phyloP scores from a whole-genome alignment of 768 basidiomycete species.

The Leucosporidium creatinivorum region DNA sequence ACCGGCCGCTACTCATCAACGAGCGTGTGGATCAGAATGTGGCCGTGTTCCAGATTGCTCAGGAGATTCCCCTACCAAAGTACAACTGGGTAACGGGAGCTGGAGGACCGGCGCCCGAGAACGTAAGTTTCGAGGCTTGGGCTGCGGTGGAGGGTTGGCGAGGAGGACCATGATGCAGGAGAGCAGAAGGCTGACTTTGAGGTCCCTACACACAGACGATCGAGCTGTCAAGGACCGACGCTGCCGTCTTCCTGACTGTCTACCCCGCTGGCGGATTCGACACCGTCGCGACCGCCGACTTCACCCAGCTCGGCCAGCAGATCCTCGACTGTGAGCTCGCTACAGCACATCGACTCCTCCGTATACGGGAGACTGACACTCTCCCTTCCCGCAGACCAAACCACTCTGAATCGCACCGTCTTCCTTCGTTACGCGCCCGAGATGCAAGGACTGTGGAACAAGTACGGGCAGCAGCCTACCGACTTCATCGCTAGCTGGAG shows the following conservation, averaged over 20 bases:
- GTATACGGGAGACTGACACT: background rate
- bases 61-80: conserved; percentile 34
- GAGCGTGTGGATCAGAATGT: conserved; percentile 31
- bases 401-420: conserved; percentile 32
- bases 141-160: background rate
- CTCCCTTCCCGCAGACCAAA: conserved; percentile 19
- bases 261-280: conserved; percentile 32
- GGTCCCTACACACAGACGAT: conserved; percentile 17
- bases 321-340: conserved; percentile 30
- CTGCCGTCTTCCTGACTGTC: conserved; percentile 39
- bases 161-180: background rate
- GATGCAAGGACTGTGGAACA: conserved; percentile 39
- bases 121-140: conserved; percentile 11
- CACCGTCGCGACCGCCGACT: conserved; percentile 34
- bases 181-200: too few relatives aligned
- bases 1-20: conserved; percentile 34
- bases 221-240: conserved; percentile 35
- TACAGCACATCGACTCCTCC: background rate
- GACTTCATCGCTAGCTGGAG: conserved; percentile 30
- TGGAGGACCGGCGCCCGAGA: conserved; percentile 36
- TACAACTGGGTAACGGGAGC: conserved; percentile 37
- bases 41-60: conserved; percentile 37
- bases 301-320: conserved; percentile 35
- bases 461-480: conserved; percentile 34
- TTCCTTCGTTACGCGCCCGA: conserved; percentile 40